These are phyloP conservation scores for Wickerhamiella occidentalis DNA, from an alignment of 805 yeast genomes.

Conservation along the genomic window DNA sequence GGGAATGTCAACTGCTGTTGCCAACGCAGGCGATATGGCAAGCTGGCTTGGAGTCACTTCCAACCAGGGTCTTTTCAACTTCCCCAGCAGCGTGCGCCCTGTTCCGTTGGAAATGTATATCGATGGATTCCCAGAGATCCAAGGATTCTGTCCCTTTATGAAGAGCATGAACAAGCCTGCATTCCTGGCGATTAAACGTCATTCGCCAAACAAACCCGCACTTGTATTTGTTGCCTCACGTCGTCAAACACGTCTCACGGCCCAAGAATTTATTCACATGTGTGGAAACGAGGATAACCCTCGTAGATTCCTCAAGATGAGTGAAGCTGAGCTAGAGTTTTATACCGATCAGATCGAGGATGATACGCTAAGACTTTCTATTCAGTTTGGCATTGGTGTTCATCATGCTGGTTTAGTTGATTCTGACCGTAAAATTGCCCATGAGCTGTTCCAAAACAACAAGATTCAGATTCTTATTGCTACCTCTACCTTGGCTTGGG, in stretches of 20 bases:
- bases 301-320: constrained; percentile 53
- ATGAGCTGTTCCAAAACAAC: constrained; percentile 54
- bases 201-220: constrained; percentile 76
- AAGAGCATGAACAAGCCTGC: constrained; percentile 84
- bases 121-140: constrained; percentile 73
- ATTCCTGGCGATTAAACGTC: constrained; percentile 82
- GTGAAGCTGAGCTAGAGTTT: constrained; percentile 47
- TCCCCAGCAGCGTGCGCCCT: constrained; percentile 72
- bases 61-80: constrained; percentile 52
- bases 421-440: constrained; percentile 56
- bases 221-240: constrained; percentile 76
- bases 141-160: constrained; percentile 75
- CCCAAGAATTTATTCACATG: constrained; percentile 61
- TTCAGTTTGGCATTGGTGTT: constrained; percentile 69
- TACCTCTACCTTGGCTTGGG: constrained; percentile 80
- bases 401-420: constrained; percentile 78
- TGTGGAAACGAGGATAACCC: constrained; percentile 74
- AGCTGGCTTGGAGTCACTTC: constrained; percentile 65
- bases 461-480: constrained; percentile 65
- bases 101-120: constrained; percentile 79
- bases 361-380: constrained; percentile 61
- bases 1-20: constrained; percentile 78
- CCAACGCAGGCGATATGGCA: constrained; percentile 77
- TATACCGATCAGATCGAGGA: constrained; percentile 53
- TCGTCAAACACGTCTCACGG: constrained; percentile 70